Evolutionary conservation across 2,329 filamentous ascomycete species (phyloP).

Genomic region (Teratosphaeria viscida): DNA sequence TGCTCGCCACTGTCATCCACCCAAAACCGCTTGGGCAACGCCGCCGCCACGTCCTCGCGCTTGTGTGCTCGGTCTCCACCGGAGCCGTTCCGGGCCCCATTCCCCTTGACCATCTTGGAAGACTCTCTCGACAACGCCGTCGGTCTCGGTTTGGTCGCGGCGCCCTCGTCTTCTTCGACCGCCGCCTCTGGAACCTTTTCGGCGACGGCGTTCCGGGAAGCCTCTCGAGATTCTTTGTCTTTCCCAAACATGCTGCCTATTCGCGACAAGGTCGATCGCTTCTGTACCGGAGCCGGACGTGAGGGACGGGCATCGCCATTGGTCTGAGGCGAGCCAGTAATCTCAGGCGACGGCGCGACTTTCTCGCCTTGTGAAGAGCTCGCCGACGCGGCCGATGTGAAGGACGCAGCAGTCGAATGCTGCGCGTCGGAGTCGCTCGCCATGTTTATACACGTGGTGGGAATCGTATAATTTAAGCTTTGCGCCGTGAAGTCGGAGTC

Average conservation of each 20-base stretch:
- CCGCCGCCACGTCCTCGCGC: slow-evolving; percentile 13
- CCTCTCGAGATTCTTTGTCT: slow-evolving; percentile 12
- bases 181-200: slow-evolving; percentile 20
- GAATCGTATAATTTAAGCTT: not conserved
- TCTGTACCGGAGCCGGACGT: slow-evolving; percentile 18
- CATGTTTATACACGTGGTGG: not conserved
- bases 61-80: slow-evolving; percentile 22
- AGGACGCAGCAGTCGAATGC: slow-evolving; percentile 31
- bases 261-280: slow-evolving; percentile 30
- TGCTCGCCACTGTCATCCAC: slow-evolving; percentile 58
- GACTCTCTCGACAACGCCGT: slow-evolving; percentile 19
- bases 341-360: not conserved
- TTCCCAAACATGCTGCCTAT: slow-evolving; percentile 34
- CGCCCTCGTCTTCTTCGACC: slow-evolving; percentile 15
- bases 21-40: slow-evolving; percentile 42
- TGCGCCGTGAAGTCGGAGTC: not conserved
- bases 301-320: slow-evolving; percentile 15
- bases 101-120: slow-evolving; percentile 15
- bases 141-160: slow-evolving; percentile 11
- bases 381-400: slow-evolving; percentile 34
- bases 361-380: slow-evolving; percentile 20
- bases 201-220: slow-evolving; percentile 8
- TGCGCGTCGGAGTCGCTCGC: not conserved
- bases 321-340: not conserved
- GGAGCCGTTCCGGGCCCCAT: slow-evolving; percentile 18